Conservation (phyloP, 108 stramenopile species). For the Conticribra weissflogii region DNA sequence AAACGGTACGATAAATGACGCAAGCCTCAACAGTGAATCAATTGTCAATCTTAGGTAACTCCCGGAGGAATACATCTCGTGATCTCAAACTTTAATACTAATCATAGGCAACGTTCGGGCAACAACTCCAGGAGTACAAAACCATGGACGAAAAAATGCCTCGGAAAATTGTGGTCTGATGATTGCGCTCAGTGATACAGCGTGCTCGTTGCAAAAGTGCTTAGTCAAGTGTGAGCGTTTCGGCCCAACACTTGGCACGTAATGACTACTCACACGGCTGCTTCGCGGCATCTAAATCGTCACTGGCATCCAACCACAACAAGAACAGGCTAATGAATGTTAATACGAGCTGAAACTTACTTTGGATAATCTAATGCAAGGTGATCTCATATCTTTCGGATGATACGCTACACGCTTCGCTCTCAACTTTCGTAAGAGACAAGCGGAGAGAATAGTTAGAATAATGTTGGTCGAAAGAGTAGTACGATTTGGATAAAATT, state of each 20-base stretch:
- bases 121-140: constrained; percentile 4
- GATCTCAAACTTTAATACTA: constrained; percentile 56
- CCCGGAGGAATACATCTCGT: constrained; percentile 22
- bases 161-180: constrained; percentile 65
- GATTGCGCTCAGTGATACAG: constrained; percentile 43
- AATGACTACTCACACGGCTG: constrained; percentile 7
- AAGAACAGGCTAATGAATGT: too few relatives aligned
- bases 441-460: neutral
- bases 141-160: constrained; percentile 34
- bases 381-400: too few relatives aligned
- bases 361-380: too few relatives aligned
- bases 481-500: constrained; percentile 12
- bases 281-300: constrained; percentile 55
- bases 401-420: too few relatives aligned
- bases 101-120: constrained; percentile 44
- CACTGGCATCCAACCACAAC: too few relatives aligned
- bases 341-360: too few relatives aligned
- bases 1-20: too few relatives aligned
- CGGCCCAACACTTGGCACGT: constrained; percentile 34
- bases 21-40: too few relatives aligned
- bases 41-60: constrained; percentile 36
- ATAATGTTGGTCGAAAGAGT: constrained; percentile 24
- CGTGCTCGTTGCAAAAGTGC: constrained; percentile 12
- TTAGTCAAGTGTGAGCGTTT: constrained; percentile 36
- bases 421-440: neutral